A percentile compares a stretch with the other conserved stretches of the same genome.
phyloP scores from a whole-genome alignment of 2,329 filamentous ascomycete species.

The Cercospora nicotianae region DNA sequence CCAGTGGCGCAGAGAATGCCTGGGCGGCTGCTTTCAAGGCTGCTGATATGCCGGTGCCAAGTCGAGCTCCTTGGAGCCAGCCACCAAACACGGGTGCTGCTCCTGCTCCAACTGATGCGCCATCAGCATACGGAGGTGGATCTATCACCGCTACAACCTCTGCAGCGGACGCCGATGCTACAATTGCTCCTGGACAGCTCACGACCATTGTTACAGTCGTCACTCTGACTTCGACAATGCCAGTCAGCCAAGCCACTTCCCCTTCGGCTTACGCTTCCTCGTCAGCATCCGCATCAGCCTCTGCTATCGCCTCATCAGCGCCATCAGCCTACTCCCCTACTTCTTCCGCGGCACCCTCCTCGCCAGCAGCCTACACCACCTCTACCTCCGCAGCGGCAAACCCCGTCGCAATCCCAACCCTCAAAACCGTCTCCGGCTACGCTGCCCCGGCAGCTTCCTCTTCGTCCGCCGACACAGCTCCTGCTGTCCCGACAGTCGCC shows the following conservation, averaged over 20 bases:
- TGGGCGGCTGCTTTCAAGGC: slow-evolving; percentile 22
- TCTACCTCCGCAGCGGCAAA: background rate
- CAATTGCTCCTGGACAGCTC: slow-evolving; percentile 4
- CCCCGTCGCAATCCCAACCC: background rate
- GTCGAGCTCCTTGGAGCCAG: slow-evolving; percentile 17
- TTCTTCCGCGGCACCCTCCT: slow-evolving; percentile 6
- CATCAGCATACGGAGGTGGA: slow-evolving; percentile 1
- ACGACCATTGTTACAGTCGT: slow-evolving; percentile 24
- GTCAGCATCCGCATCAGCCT: background rate
- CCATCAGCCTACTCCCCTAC: background rate
- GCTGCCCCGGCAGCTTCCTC: background rate
- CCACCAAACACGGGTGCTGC: background rate
- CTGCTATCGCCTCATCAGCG: slow-evolving; percentile 4
- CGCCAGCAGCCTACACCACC: slow-evolving; percentile 16
- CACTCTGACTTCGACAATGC: slow-evolving; percentile 21
- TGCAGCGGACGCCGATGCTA: background rate
- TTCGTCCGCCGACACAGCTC: background rate
- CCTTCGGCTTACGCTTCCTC: slow-evolving; percentile 2
- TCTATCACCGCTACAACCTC: background rate
- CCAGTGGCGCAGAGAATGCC: slow-evolving; percentile 16
- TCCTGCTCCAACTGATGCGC: slow-evolving; percentile 8
- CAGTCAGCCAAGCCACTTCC: slow-evolving; percentile 10
- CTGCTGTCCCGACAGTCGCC: slow-evolving; percentile 10
- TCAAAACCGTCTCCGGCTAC: slow-evolving; percentile 1
- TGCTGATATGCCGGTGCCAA: slow-evolving; percentile 21